phyloP scores from a whole-genome alignment of 176 grass and related monocot genomes.

The Phoenix roebelenii region DNA sequence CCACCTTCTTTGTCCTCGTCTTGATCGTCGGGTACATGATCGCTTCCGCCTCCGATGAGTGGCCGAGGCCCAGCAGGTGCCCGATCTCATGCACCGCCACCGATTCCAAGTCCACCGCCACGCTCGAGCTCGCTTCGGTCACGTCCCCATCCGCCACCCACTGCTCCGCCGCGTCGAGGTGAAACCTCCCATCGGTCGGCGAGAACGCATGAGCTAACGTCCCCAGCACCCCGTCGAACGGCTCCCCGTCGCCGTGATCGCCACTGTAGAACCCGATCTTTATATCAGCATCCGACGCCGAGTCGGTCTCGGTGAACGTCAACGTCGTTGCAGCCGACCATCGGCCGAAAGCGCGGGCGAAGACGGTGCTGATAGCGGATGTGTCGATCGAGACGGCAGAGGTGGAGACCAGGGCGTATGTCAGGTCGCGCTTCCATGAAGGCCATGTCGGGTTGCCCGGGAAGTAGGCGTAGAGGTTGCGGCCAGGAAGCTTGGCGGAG shows the following conservation, averaged over 20 bases:
- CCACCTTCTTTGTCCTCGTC: slow-evolving; percentile 53
- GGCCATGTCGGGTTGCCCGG: slow-evolving; percentile 54
- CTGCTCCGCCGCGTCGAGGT: slow-evolving; percentile 73
- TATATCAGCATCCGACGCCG: slow-evolving; percentile 38
- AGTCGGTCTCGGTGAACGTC: slow-evolving; percentile 55
- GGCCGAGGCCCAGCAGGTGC: slow-evolving; percentile 73
- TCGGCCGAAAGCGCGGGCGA: slow-evolving; percentile 58
- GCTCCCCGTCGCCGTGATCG: slow-evolving; percentile 67
- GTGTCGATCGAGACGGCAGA: slow-evolving; percentile 37
- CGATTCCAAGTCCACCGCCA: slow-evolving; percentile 75
- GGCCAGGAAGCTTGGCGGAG: slow-evolving; percentile 15
- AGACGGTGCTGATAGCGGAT: slow-evolving; percentile 33
- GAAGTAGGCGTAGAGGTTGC: slow-evolving; percentile 81
- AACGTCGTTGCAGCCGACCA: slow-evolving; percentile 61
- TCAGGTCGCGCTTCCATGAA: slow-evolving; percentile 28
- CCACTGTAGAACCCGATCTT: slow-evolving; percentile 67
- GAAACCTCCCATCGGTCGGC: slow-evolving; percentile 67
- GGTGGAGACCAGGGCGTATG: slow-evolving; percentile 44
- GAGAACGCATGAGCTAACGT: slow-evolving; percentile 95
- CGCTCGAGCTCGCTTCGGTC: slow-evolving; percentile 11
- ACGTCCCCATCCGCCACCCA: slow-evolving; percentile 61
- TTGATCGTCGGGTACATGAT: slow-evolving; percentile 83
- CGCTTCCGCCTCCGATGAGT: slow-evolving; percentile 41
- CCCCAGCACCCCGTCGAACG: slow-evolving; percentile 75
- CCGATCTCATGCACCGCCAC: slow-evolving; percentile 98